phyloP scores from a whole-genome alignment of 2,329 filamentous ascomycete genomes.

The Magnaporthiopsis poae region DNA sequence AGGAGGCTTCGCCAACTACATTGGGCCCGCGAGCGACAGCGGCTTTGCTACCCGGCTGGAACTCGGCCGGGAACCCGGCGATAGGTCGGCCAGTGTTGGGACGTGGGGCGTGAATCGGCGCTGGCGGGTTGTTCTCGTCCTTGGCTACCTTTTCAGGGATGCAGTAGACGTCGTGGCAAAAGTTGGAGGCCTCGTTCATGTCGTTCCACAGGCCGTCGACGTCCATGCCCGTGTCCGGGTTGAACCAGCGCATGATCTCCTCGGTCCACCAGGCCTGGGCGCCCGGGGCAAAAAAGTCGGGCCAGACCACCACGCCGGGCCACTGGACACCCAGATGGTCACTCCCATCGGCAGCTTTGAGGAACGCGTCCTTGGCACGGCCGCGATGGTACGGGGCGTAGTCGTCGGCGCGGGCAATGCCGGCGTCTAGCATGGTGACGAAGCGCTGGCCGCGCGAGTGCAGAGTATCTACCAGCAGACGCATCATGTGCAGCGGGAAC shows the following conservation, averaged over 20 bases:
- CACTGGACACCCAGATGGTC: slow-evolving; percentile 56
- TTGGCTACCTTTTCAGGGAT: slow-evolving; percentile 31
- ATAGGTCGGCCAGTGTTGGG: slow-evolving; percentile 43
- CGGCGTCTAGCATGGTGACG: slow-evolving; percentile 65
- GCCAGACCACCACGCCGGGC: slow-evolving; percentile 63
- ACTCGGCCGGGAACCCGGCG: slow-evolving; percentile 57
- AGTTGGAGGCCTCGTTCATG: slow-evolving; percentile 43
- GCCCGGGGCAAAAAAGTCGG: slow-evolving; percentile 42
- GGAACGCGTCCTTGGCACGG: slow-evolving; percentile 39
- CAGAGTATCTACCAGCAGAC: slow-evolving; percentile 51
- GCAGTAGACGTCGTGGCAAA: slow-evolving; percentile 46
- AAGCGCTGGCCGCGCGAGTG: slow-evolving; percentile 59
- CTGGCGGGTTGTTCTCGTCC: slow-evolving; percentile 45
- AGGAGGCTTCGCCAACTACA: neutral
- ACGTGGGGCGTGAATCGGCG: slow-evolving; percentile 52
- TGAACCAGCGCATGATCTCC: slow-evolving; percentile 30
- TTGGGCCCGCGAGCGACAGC: too few relatives aligned
- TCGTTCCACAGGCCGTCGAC: slow-evolving; percentile 49
- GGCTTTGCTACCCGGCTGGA: slow-evolving; percentile 43
- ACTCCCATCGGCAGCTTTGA: slow-evolving; percentile 50
- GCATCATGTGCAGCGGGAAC: slow-evolving; percentile 52
- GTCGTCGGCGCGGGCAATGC: slow-evolving; percentile 42
- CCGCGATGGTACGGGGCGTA: slow-evolving; percentile 56
- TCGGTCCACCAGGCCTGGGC: slow-evolving; percentile 51
- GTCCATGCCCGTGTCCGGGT: slow-evolving; percentile 41